Base-by-base conservation (phyloP, 2,329 filamentous ascomycete species). In the Dryadomyces quercus-mongolicae region DNA sequence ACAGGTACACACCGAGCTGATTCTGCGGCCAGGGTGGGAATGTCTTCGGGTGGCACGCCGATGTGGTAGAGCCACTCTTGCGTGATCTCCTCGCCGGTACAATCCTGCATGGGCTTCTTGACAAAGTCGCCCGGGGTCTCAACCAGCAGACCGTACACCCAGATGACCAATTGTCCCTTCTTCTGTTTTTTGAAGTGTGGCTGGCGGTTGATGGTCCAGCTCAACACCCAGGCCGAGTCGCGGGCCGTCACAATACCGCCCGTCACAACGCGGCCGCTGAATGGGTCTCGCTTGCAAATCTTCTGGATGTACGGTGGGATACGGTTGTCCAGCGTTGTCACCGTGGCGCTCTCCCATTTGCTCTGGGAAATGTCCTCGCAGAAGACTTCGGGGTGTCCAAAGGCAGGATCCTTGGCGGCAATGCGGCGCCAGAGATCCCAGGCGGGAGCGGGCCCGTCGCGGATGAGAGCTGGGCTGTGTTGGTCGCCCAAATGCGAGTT, bases 391-490 rank as follows among this genome's bases (percentile, higher is more conserved):
- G 71, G 68, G 49, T 68, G 66, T 31, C 70, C 68, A 55, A 71
- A 68, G 0, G 63, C 62, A 10, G 63, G 54, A 53, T 65, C 58
- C 54, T 68, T 68, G 12, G 65, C 65, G 1, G 66, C 64, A 10
- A 72, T 61, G n/a, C 67, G 64, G 2, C 65, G 58, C 71, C 71
- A 74, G 4, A 73, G 61, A 4, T 66, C 62, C 70, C 70, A 73
- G 13, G 68, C 67, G 20, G 68, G 68, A 49, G 69, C 68, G 0
- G 66, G 64, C 15, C 66, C 63, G 10, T 65, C 59, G 59, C 25
- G 60, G 55, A 49, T 60, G 54, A 34, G 50, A 13, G 66, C 60
- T 3, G 61, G 60, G 1, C 64, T 60, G 25, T 62, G 63, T 52
- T 69, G 70, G 50, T 65, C 65, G 12, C 66, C 69, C 5, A 64